Evolutionary conservation across 306 rosid species (phyloP), one percentile per base, ranked within the genome.

Genomic region (Dryas octopetala): DNA sequence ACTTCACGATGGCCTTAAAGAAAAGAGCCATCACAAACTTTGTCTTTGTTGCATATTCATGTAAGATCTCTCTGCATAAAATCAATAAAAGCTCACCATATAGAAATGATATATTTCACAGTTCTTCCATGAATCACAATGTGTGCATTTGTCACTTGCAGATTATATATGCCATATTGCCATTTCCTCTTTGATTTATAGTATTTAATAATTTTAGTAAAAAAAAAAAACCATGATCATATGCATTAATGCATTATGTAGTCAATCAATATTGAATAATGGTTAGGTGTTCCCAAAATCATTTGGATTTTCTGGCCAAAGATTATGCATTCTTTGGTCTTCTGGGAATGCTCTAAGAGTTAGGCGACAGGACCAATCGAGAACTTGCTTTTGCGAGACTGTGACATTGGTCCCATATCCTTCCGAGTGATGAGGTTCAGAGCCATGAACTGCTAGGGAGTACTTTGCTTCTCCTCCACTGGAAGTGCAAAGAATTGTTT

Each of bases 291-390:
- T 85, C 96, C 90, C 80, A 73, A 87, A 81, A 66, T 74, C 77
- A 68, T 66, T 17, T 15, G 96, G 96, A 14, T 49, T 78, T 75
- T 84, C 50, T 0, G 96, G 96, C 96, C 96, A 91, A 71, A 72
- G 16, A 65, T 83, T 59, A 73, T 80, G 83, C 44, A 74, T 85
- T 57, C 91, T 86, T 26, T 81, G 74, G 65, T 84, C 83, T 75
- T 86, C 66, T 45, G 98, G 98, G 14, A 74, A 67, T 6, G 89
- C 85, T 1, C 23, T 45, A 9, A 90, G 81, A 78, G 79, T 87
- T 53, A 93, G 14, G 47, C 94, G 83, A 58, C 87, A 92, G n/a
- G 71, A 83, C 94, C 98, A 93, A 28, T 92, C 96, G 49, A 92
- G 90, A 44, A 61, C 86, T 80, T 92, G 96, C 2, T 86, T 52